phyloP scores from a whole-genome alignment of 768 basidiomycete species.

The Russula brevipes region DNA sequence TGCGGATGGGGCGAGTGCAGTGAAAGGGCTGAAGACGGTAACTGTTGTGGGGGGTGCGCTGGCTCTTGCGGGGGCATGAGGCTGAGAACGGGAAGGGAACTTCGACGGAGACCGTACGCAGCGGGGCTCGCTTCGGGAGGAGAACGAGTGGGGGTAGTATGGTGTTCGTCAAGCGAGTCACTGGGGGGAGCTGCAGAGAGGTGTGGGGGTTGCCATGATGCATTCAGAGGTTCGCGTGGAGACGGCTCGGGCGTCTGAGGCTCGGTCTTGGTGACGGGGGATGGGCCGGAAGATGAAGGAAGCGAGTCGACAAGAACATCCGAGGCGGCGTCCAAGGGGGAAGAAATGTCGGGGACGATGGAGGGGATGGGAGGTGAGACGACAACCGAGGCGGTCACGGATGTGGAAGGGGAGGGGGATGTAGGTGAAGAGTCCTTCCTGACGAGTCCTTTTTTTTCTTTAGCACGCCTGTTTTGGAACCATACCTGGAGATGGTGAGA shows the following conservation, averaged over 20 bases:
- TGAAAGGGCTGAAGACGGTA: background rate
- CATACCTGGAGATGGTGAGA: conserved; percentile 53
- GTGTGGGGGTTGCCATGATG: conserved; percentile 18
- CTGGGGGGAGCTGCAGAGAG: background rate
- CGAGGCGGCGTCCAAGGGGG: background rate
- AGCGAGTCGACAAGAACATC: background rate
- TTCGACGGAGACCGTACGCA: conserved; percentile 19
- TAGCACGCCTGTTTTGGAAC: conserved; percentile 89
- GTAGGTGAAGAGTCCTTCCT: conserved; percentile 1
- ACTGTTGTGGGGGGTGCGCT: background rate
- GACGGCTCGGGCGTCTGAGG: conserved; percentile 22
- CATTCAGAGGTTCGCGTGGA: conserved; percentile 4
- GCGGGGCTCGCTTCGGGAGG: conserved; percentile 7
- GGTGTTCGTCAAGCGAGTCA: conserved; percentile 13
- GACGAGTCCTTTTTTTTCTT: conserved; percentile 55
- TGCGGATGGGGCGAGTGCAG: background rate
- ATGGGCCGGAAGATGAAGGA: conserved; percentile 8
- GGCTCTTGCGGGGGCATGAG: conserved; percentile 19
- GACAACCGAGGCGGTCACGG: background rate
- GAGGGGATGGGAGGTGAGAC: background rate
- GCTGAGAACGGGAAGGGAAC: conserved; percentile 20
- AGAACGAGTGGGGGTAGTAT: conserved; percentile 3
- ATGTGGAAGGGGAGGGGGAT: background rate
- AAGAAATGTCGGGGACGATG: background rate
- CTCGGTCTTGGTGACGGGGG: conserved; percentile 20